These are phyloP conservation scores for Lepidium sativum DNA, from an alignment of 345 rosid species.

Conservation along the genomic window DNA sequence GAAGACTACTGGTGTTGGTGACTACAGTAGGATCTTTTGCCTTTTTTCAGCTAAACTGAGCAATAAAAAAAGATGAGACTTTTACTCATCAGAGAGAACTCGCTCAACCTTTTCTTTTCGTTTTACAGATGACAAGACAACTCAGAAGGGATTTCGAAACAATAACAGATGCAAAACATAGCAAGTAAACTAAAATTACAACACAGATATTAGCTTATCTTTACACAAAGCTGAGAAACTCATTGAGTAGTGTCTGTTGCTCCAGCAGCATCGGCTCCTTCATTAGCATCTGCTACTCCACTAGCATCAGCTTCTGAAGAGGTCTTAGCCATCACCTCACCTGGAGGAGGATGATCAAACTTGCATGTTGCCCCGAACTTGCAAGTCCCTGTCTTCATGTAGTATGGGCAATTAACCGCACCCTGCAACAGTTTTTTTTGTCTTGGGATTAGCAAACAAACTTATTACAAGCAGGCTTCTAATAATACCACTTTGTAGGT, in stretches of 20 bases:
- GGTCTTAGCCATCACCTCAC: slow-evolving; percentile 61
- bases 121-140: background rate
- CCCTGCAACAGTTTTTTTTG: slow-evolving; percentile 41
- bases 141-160: background rate
- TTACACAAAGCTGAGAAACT: slow-evolving; percentile 14
- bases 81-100: background rate
- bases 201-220: slow-evolving; percentile 19
- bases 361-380: slow-evolving; percentile 72
- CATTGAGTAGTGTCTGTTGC: slow-evolving; percentile 11
- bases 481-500: background rate
- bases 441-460: slow-evolving; percentile 1
- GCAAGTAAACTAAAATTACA: slow-evolving; percentile 9
- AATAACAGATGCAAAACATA: slow-evolving; percentile 2
- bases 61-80: background rate
- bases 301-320: slow-evolving; percentile 31
- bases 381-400: slow-evolving; percentile 93
- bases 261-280: background rate
- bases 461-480: background rate
- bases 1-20: background rate
- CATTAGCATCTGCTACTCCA: slow-evolving; percentile 8
- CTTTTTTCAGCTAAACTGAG: background rate
- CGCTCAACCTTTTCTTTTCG: slow-evolving; percentile 7
- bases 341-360: slow-evolving; percentile 97
- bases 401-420: slow-evolving; percentile 68
- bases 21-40: background rate